phyloP scores from a whole-genome alignment of 768 basidiomycete species.

The Rhizopogon vulgaris region DNA sequence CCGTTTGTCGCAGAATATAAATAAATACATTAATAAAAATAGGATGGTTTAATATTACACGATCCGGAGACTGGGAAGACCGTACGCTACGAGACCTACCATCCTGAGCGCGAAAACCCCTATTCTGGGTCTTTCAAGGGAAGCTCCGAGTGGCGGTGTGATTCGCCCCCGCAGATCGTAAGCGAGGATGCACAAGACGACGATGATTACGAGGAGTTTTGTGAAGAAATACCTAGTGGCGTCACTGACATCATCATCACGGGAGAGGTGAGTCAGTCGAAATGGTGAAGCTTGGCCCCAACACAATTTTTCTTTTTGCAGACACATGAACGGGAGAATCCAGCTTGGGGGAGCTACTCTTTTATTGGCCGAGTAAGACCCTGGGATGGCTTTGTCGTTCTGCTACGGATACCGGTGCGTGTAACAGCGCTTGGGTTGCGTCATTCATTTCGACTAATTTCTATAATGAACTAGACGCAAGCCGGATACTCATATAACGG shows the following conservation, averaged over 20 bases:
- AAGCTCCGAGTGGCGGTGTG: constrained; percentile 18
- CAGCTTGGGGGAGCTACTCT: constrained; percentile 44
- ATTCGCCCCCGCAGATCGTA: constrained; percentile 9
- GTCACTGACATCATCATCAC: constrained; percentile 48
- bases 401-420: constrained; percentile 42
- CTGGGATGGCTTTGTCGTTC: constrained; percentile 46
- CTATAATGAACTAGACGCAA: constrained; percentile 27
- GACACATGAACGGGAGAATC: constrained; percentile 38
- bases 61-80: constrained; percentile 34
- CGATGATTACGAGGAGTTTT: constrained; percentile 34
- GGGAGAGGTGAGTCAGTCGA: constrained; percentile 34
- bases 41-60: constrained; percentile 38
- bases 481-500: constrained; percentile 26
- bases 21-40: not conserved
- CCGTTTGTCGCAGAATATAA: not conserved
- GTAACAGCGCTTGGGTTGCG: not conserved
- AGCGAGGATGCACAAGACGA: constrained; percentile 6
- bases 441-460: constrained; percentile 2
- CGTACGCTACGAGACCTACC: constrained; percentile 41
- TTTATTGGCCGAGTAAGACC: constrained; percentile 42
- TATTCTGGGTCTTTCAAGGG: constrained; percentile 23
- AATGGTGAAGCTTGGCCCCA: not conserved
- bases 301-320: constrained; percentile 8
- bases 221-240: constrained; percentile 32
- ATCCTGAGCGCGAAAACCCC: constrained; percentile 30